Conservation (phyloP, 768 basidiomycete species). For the Tricholoma sp. region DNA sequence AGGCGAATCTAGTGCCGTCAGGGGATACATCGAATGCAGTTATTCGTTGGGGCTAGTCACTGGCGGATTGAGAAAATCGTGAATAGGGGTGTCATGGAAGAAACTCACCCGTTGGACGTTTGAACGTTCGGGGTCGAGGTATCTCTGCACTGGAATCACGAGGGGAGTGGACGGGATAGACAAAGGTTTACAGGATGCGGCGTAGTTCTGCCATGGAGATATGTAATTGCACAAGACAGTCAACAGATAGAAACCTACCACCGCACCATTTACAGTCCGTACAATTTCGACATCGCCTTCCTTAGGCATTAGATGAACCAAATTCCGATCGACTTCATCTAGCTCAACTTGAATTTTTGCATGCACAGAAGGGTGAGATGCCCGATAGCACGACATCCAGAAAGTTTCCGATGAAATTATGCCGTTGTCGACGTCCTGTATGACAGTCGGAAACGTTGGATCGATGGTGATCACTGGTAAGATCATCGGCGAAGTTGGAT, state of each 20-base stretch:
- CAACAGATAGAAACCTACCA: slow-evolving; percentile 21
- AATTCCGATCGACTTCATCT: slow-evolving; percentile 47
- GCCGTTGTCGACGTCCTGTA: slow-evolving; percentile 60
- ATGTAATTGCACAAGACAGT: not conserved
- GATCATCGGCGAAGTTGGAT: not conserved
- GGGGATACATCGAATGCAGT: slow-evolving; percentile 61
- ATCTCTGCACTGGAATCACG: slow-evolving; percentile 45
- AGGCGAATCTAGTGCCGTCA: slow-evolving; percentile 52
- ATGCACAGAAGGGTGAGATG: slow-evolving; percentile 51
- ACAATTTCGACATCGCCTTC: slow-evolving; percentile 45
- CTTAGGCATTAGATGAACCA: slow-evolving; percentile 38
- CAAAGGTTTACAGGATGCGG: slow-evolving; percentile 43
- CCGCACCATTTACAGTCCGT: slow-evolving; percentile 14
- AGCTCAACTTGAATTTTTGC: slow-evolving; percentile 52
- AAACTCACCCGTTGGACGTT: slow-evolving; percentile 35
- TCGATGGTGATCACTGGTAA: slow-evolving; percentile 52
- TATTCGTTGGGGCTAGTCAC: slow-evolving; percentile 46
- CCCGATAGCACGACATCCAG: slow-evolving; percentile 72
- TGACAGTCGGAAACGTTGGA: slow-evolving; percentile 52
- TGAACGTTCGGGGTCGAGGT: slow-evolving; percentile 40
- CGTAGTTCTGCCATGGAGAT: slow-evolving; percentile 27
- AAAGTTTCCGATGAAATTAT: slow-evolving; percentile 53
- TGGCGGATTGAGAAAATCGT: not conserved
- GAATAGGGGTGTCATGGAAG: not conserved
- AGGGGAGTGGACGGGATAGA: slow-evolving; percentile 44